Percentiles rank a stretch among this genome's conserved stretches.
Conservation (phyloP, 2,329 filamentous ascomycete genomes). For the Stagonosporopsis vannaccii region DNA sequence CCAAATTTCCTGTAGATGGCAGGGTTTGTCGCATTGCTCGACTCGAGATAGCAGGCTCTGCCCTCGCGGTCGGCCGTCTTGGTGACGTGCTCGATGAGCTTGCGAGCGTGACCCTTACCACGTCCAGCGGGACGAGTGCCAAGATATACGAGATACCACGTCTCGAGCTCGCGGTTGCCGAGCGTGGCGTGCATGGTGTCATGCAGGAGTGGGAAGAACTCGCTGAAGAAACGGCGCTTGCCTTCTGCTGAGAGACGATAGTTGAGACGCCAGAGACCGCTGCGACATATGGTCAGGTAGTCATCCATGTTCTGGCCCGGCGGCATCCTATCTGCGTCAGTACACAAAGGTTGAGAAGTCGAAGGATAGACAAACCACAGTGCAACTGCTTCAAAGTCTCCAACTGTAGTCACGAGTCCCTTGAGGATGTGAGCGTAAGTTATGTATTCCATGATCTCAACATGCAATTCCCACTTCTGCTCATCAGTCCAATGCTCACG, state of each 20-base stretch:
- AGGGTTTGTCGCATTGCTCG: slow-evolving; percentile 72
- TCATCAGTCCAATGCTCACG: slow-evolving; percentile 68
- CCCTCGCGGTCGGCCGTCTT: slow-evolving; percentile 70
- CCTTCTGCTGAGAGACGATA: slow-evolving; percentile 78
- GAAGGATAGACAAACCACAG: slow-evolving; percentile 70
- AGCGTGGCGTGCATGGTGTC: slow-evolving; percentile 74
- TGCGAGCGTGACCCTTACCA: slow-evolving; percentile 75
- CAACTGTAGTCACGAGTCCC: slow-evolving; percentile 76
- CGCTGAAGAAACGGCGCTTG: slow-evolving; percentile 75
- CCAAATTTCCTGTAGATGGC: slow-evolving; percentile 78
- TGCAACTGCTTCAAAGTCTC: slow-evolving; percentile 79
- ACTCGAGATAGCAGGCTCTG: slow-evolving; percentile 78
- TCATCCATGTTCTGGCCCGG: slow-evolving; percentile 77
- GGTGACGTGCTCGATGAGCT: slow-evolving; percentile 75
- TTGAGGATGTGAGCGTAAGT: slow-evolving; percentile 77
- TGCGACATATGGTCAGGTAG: slow-evolving; percentile 73
- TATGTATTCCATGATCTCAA: slow-evolving; percentile 79
- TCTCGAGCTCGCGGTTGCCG: slow-evolving; percentile 69
- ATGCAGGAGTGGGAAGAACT: slow-evolving; percentile 78
- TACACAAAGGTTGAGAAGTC: not conserved
- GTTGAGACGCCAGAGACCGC: slow-evolving; percentile 78
- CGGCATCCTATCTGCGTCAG: slow-evolving; percentile 66
- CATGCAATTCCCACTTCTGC: slow-evolving; percentile 77
- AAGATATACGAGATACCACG: slow-evolving; percentile 85
- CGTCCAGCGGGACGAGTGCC: slow-evolving; percentile 75